Percentiles rank a stretch among this genome's conserved stretches.
Conservation (phyloP, 768 basidiomycete species). For the Termitomyces sp. region DNA sequence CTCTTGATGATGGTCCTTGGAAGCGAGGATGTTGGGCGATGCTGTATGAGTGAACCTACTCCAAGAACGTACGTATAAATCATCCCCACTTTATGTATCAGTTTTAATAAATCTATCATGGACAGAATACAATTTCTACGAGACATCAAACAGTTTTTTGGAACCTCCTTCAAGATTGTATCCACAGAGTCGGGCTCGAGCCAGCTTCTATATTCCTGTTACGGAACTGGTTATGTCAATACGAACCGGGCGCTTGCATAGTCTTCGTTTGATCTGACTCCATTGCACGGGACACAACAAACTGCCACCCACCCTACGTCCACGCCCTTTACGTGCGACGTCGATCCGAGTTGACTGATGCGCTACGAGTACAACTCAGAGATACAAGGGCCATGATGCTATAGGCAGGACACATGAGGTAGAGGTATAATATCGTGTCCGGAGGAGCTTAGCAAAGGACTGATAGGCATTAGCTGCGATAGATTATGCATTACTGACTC, state of each 20-base stretch:
- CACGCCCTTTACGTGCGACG: background rate
- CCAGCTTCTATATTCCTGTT: constrained; percentile 81
- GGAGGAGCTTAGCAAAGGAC: background rate
- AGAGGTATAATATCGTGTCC: background rate
- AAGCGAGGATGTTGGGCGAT: constrained; percentile 92
- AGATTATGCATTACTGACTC: background rate
- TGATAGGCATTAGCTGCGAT: background rate
- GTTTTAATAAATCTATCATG: constrained; percentile 7
- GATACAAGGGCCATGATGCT: background rate
- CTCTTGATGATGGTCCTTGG: constrained; percentile 93
- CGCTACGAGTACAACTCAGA: background rate
- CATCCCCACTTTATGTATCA: background rate
- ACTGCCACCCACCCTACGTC: background rate
- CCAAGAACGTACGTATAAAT: constrained; percentile 60
- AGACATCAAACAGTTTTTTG: constrained; percentile 78
- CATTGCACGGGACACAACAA: background rate
- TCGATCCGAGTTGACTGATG: background rate
- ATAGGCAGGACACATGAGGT: background rate
- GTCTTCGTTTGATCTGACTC: background rate
- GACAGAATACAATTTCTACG: constrained; percentile 85
- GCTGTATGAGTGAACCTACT: constrained; percentile 80
- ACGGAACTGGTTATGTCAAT: constrained; percentile 90
- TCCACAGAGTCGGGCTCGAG: constrained; percentile 46
- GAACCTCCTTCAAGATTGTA: constrained; percentile 89
- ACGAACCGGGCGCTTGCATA: constrained; percentile 68